phyloP scores from a whole-genome alignment of 2,329 filamentous ascomycete genomes.

The Apiospora sp. region DNA sequence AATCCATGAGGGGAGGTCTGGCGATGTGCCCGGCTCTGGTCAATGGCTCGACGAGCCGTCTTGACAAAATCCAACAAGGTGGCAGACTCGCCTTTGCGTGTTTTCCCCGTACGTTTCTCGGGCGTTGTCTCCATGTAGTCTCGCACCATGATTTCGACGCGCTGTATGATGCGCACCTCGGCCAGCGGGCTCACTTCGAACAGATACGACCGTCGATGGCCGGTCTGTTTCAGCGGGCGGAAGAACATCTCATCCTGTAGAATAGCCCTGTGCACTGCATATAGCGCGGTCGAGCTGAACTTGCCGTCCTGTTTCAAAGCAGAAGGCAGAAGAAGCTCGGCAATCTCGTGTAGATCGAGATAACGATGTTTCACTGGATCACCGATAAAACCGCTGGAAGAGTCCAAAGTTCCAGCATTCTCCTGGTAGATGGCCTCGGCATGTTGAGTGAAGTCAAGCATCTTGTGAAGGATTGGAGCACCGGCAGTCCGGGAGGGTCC shows the following conservation, averaged over 20 bases:
- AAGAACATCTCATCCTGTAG: conserved; percentile 68
- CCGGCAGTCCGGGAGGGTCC: conserved; percentile 54
- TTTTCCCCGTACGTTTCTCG: background rate
- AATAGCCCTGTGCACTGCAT: conserved; percentile 75
- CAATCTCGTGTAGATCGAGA: conserved; percentile 60
- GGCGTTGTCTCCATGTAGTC: conserved; percentile 55
- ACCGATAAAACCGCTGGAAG: conserved; percentile 51
- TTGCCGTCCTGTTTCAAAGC: conserved; percentile 45
- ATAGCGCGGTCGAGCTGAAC: conserved; percentile 61
- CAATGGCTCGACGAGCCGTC: conserved; percentile 59
- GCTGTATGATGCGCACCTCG: conserved; percentile 60
- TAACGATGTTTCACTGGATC: conserved; percentile 49
- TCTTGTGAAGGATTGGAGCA: conserved; percentile 53
- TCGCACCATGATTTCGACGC: conserved; percentile 61
- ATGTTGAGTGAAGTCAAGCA: conserved; percentile 54
- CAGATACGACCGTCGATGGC: conserved; percentile 60
- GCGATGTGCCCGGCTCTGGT: conserved; percentile 57
- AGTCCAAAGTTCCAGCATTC: conserved; percentile 57
- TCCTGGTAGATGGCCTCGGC: conserved; percentile 56
- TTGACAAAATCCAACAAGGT: conserved; percentile 55
- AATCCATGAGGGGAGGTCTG: conserved; percentile 60
- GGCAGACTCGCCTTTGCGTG: background rate
- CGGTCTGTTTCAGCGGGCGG: conserved; percentile 56
- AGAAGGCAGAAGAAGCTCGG: conserved; percentile 51
- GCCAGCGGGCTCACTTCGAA: conserved; percentile 68